These are phyloP conservation scores for Flaveria ramosissima DNA, from an alignment of 129 eudicot species.

Conservation along the genomic window DNA sequence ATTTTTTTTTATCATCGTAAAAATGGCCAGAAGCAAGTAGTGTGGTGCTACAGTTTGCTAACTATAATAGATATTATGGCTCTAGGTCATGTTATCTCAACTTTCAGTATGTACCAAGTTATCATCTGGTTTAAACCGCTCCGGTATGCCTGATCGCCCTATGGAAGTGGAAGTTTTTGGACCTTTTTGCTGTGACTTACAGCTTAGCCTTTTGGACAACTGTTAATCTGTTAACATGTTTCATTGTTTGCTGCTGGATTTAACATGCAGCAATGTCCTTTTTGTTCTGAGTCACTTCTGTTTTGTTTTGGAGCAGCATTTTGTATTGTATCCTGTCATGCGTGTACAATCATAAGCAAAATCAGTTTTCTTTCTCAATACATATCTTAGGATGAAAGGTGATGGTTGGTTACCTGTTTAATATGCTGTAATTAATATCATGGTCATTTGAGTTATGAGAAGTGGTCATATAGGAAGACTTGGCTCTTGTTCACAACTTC, in stretches of 20 bases:
- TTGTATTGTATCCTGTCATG: background rate
- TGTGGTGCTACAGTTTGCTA: no score
- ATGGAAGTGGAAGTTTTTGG: background rate
- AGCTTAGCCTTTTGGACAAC: background rate
- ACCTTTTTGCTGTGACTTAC: constrained; percentile 4
- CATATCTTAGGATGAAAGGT: background rate
- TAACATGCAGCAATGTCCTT: background rate
- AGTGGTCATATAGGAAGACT: no score
- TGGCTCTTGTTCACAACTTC: no score
- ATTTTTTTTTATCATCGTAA: no score
- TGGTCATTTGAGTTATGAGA: no score
- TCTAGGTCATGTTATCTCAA: background rate
- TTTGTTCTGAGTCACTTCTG: background rate
- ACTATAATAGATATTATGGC: background rate
- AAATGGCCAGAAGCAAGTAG: no score
- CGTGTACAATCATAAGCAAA: background rate
- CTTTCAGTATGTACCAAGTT: background rate
- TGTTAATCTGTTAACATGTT: background rate
- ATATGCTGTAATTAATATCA: background rate
- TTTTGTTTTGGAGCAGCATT: background rate
- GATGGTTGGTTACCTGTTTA: no score
- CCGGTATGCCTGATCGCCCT: background rate
- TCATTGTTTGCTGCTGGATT: constrained; percentile 10
- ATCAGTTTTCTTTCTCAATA: background rate
- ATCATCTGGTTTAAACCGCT: background rate